A percentile compares a stretch with the other conserved stretches of the same genome.
phyloP scores from a whole-genome alignment of 441 rosid genomes.

The Eruca vesicaria region DNA sequence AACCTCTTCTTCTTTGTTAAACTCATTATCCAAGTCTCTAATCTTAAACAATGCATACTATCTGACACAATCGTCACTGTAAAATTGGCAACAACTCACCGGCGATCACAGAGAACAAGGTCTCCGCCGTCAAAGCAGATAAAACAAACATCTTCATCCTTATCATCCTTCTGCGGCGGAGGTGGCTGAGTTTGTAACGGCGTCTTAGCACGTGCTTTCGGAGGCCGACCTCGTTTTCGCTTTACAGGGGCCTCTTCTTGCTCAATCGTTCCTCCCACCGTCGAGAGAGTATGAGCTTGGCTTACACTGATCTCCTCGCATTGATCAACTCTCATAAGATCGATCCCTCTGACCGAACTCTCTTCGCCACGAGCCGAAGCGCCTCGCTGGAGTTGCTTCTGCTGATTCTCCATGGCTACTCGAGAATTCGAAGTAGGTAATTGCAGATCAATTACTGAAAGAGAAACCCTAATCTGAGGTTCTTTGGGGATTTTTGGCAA shows the following conservation, averaged over 20 bases:
- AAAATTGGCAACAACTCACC: too few relatives aligned
- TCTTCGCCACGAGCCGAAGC: constrained; percentile 23
- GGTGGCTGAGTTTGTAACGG: constrained; percentile 14
- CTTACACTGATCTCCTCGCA: constrained; percentile 45
- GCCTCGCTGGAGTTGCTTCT: constrained; percentile 29
- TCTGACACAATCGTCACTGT: neutral
- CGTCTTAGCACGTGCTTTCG: constrained; percentile 42
- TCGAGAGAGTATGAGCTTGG: constrained; percentile 42
- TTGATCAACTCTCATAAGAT: constrained; percentile 59
- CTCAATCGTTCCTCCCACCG: constrained; percentile 18
- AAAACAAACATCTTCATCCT: constrained; percentile 96
- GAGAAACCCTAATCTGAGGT: constrained; percentile 63
- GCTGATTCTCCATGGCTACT: constrained; percentile 31
- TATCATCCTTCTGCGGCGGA: constrained; percentile 39
- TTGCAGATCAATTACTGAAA: constrained; percentile 23
- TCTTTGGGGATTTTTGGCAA: constrained; percentile 41
- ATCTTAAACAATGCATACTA: neutral
- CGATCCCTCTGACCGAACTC: constrained; percentile 36
- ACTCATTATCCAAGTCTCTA: neutral
- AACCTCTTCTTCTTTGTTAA: neutral
- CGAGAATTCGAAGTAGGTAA: constrained; percentile 2
- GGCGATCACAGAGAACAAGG: constrained; percentile 97
- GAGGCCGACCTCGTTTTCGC: constrained; percentile 88
- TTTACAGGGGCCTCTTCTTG: constrained; percentile 38
- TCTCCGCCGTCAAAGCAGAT: constrained; percentile 99